Base-by-base conservation (phyloP, 768 basidiomycete species). In the Pleurotus citrinopileatus region DNA sequence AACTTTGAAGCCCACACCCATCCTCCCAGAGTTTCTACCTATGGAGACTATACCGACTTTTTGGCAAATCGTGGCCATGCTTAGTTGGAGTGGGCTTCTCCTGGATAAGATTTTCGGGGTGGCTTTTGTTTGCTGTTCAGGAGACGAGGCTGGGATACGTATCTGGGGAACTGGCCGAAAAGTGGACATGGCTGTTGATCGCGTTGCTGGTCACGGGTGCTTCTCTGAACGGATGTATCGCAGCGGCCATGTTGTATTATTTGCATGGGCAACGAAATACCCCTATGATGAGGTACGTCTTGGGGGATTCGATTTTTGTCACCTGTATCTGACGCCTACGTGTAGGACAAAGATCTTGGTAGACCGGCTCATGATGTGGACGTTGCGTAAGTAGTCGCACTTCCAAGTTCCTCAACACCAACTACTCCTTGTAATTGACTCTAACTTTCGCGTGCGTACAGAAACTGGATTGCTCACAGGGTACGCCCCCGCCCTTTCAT, bases 141-240 rank as follows among this genome's bases (percentile, higher is more conserved):
- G 26, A 47, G 20, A 34, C 10, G 20, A 2, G 6, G 27, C 46
- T 47, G n/a, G 46, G 46, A 2, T 47, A 19, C 20, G 28, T 34
- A 4, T 47, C 28, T 17, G 28, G 46, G 2, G 46, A n/a, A 26
- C 27, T 47, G 46, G 8, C 27, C 9, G 46, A 26, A 12, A 0
- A 19, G 12, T 47, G 46, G 46, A 17, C 46, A n/a, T 47, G 46
- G 46, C 17, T 47, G 13, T 15, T 47, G 12, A 47, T 47, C 17
- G n/a, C 12, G 10, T 17, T 47, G 9, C 28, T 47, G 4, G 46
- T 32, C 15, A 29, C 17, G 27, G 46, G 15, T 8, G 46, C 15
- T 6, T 10, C 19, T 2, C 20, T 47, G 26, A 47, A 47, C 27
- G 46, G 9, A 27, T 13, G 23, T 15, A 47, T 47, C 45, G 45